Evolutionary conservation across 208 protist genomes (phyloP).

Genomic region (Borovskyia barvae): DNA sequence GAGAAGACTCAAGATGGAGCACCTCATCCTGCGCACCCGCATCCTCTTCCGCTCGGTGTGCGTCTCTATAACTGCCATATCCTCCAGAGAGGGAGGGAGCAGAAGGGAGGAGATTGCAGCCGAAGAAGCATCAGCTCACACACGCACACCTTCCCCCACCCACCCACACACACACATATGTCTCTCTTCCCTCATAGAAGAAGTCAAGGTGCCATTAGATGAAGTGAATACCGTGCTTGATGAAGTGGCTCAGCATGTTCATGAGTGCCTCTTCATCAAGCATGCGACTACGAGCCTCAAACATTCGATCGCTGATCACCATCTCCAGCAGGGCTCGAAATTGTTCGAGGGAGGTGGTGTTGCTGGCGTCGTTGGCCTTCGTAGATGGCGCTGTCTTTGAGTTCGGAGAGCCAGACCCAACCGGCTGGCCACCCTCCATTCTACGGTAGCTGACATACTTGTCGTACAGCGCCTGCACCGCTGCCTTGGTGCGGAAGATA

Average conservation of each 20-base stretch:
- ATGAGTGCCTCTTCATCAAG: constrained; percentile 83
- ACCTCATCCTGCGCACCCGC: too few species aligned
- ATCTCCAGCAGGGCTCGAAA: constrained; percentile 73
- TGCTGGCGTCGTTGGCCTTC: background rate
- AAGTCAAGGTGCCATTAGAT: too few species aligned
- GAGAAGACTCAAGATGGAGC: too few species aligned
- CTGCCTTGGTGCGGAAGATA: constrained; percentile 94
- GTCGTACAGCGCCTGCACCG: constrained; percentile 65
- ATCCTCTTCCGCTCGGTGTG: too few species aligned
- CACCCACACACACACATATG: background rate
- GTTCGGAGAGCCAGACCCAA: background rate
- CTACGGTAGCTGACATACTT: constrained; percentile 85
- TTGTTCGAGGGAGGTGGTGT: constrained; percentile 34
- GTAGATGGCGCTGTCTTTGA: background rate
- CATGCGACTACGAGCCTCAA: constrained; percentile 62
- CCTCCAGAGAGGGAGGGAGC: too few species aligned
- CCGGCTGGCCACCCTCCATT: constrained; percentile 61
- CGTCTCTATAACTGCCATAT: too few species aligned
- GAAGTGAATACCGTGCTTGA: constrained; percentile 83
- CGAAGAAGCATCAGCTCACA: too few species aligned
- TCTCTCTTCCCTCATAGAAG: too few species aligned
- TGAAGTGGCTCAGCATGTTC: constrained; percentile 80
- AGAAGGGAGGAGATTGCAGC: too few species aligned
- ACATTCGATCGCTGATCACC: constrained; percentile 76
- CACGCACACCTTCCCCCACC: too few species aligned